Evolutionary conservation across 768 basidiomycete species (phyloP).

Genomic region (Termitomyces sp.): DNA sequence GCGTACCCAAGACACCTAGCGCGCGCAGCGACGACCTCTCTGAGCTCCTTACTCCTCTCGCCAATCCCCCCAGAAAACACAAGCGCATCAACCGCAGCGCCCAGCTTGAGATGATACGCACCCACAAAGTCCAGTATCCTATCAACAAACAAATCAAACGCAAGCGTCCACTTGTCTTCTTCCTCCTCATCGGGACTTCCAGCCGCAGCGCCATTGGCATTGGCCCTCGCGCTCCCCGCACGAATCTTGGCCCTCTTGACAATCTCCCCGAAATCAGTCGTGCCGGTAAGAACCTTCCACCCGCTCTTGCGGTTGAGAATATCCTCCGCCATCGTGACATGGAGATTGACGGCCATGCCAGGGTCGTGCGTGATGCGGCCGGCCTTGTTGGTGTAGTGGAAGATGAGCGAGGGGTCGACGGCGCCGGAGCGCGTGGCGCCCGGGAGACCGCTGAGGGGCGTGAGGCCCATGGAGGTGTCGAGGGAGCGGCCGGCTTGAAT

Average conservation of each 20-base stretch:
- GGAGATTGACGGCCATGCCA: slow-evolving; percentile 36
- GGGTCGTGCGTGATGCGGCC: slow-evolving; percentile 52
- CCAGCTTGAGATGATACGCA: slow-evolving; percentile 69
- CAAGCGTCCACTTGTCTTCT: slow-evolving; percentile 36
- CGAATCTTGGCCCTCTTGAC: slow-evolving; percentile 32
- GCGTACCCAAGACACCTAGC: slow-evolving; percentile 60
- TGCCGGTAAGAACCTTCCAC: slow-evolving; percentile 74
- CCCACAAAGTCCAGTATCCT: slow-evolving; percentile 69
- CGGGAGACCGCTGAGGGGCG: slow-evolving; percentile 82
- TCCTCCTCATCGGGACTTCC: neutral
- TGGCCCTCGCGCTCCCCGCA: neutral
- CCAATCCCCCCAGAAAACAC: slow-evolving; percentile 90
- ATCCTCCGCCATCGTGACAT: slow-evolving; percentile 60
- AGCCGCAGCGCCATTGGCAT: neutral
- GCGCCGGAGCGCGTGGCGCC: slow-evolving; percentile 84
- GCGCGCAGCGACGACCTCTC: slow-evolving; percentile 48
- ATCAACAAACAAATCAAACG: slow-evolving; percentile 78
- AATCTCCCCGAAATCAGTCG: slow-evolving; percentile 77
- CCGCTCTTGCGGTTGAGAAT: slow-evolving; percentile 74
- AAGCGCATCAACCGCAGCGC: slow-evolving; percentile 63
- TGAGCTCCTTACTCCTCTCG: slow-evolving; percentile 59
- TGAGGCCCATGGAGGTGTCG: slow-evolving; percentile 91
- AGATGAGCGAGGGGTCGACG: slow-evolving; percentile 83
- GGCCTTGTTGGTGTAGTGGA: slow-evolving; percentile 65
- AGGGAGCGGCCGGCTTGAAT: slow-evolving; percentile 67